These are phyloP conservation scores for Ustilago shanxiensis DNA, from an alignment of 1,284 basidiomycete species.

Conservation along the genomic window DNA sequence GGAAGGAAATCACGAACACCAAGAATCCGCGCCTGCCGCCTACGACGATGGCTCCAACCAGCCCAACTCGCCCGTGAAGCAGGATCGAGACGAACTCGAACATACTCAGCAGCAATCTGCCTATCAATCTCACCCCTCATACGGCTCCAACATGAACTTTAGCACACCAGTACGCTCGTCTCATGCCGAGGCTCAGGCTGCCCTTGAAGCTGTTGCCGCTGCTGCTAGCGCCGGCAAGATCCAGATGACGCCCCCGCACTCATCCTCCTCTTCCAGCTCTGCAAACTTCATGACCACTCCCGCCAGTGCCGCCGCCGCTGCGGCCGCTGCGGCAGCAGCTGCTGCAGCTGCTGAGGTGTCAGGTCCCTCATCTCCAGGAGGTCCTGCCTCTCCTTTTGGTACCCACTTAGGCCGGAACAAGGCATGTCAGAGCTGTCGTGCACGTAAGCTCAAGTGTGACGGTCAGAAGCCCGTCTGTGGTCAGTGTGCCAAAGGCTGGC, in stretches of 20 bases:
- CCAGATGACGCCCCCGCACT: constrained; percentile 41
- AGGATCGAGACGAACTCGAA: constrained; percentile 31
- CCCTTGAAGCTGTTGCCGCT: constrained; percentile 49
- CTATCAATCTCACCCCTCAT: constrained; percentile 33
- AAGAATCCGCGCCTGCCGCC: constrained; percentile 25
- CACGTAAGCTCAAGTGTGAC: constrained; percentile 64
- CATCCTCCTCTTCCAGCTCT: constrained; percentile 33
- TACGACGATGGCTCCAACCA: constrained; percentile 28
- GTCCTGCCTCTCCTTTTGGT: constrained; percentile 49
- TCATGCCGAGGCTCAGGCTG: constrained; percentile 52
- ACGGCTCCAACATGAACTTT: constrained; percentile 33
- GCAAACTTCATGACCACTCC: constrained; percentile 37
- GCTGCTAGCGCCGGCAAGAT: constrained; percentile 49
- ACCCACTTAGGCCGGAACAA: constrained; percentile 61
- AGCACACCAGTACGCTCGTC: constrained; percentile 42
- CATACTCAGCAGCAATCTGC: constrained; percentile 22
- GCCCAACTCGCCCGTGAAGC: constrained; percentile 19
- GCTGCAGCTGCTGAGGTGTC: constrained; percentile 29
- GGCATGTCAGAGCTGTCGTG: constrained; percentile 61
- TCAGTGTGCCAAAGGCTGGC: constrained; percentile 61
- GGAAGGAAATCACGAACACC: constrained; percentile 20
- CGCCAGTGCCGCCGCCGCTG: constrained; percentile 39
- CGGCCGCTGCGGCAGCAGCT: constrained; percentile 41
- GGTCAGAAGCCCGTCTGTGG: constrained; percentile 60
- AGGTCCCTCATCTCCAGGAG: constrained; percentile 19